phyloP scores from a whole-genome alignment of 169 alveolate genomes.

The Cyclospora cayetanensis region DNA sequence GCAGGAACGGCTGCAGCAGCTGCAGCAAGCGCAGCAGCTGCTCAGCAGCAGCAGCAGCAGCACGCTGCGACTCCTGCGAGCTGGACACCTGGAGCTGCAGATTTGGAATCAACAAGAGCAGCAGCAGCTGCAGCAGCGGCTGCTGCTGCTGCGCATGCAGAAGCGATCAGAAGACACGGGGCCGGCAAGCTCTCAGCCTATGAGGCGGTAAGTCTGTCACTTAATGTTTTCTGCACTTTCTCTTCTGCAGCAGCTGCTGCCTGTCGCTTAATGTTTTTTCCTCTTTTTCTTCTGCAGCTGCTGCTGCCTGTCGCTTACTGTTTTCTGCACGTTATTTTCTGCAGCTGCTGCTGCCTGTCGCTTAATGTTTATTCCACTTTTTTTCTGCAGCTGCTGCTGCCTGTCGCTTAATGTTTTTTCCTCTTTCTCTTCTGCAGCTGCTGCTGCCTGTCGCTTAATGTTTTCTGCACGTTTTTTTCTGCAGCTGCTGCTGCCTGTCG shows the following conservation, averaged over 20 bases:
- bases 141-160: conserved; percentile 7
- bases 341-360: not conserved
- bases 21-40: not conserved
- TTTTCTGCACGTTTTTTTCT: not conserved
- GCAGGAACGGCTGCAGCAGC: conserved; percentile 21
- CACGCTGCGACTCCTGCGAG: not conserved
- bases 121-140: not conserved
- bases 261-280: not conserved
- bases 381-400: not conserved
- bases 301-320: not conserved
- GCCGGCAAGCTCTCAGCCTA: conserved; percentile 26
- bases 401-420: not conserved
- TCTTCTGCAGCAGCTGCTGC: conserved; percentile 27
- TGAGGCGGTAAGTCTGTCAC: conserved; percentile 42
- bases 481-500: not conserved
- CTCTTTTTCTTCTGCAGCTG: not conserved
- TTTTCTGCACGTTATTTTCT: not conserved
- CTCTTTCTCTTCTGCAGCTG: not conserved
- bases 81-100: too few species aligned
- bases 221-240: too few species aligned
- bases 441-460: not conserved
- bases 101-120: too few species aligned
- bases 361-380: not conserved
- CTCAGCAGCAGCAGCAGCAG: not conserved
- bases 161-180: conserved; percentile 14